Base-by-base conservation (phyloP, 2,329 filamentous ascomycete species). In the Neonectria hederae region DNA sequence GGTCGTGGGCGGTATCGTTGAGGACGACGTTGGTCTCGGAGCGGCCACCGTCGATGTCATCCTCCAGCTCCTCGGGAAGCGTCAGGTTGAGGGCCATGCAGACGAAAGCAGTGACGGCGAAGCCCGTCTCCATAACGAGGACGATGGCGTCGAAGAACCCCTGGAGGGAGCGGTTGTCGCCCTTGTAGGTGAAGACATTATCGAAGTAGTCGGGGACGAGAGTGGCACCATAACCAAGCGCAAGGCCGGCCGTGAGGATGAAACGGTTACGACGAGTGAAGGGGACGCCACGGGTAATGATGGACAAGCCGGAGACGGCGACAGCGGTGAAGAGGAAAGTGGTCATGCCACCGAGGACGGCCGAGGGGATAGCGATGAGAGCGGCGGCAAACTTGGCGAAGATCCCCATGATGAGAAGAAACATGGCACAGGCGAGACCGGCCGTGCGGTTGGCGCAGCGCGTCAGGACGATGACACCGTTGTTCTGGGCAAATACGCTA, bases 231-330 rank as follows among this genome's bases (percentile, higher is more conserved):
- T 92, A 92, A 32, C 93, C 93, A 28, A 95, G 81, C 0, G 91
- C 85, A 32, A 96, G 81, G 0, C 90, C 87, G 0, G 91, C 90
- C 0, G 93, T 94, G 11, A 96, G 84, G 72, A 96, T 92, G 80
- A 96, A 96, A 24, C 93, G 86, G 72, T 92, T 94, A 55, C 93
- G 88, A 40, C 92, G 87, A n/a, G 87, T 93, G 76, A 95, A 94
- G 0, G 87, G 84, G 2, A 92, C 87, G 38, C 86, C 86, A 19
- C 87, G 87, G 4, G 87, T 83, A 66, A 96, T 89, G 71, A 96
- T 94, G 53, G 90, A 86, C 65, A 96, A 87, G 70, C 93, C 93
- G 0, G 90, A 92, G 1, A 93, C 90, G 2, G 91, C 89, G 6
- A 96, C 92, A 4, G 91, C 87, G 63, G 85, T 86, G 80, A 94